Evolutionary conservation across 1,284 basidiomycete genomes (phyloP), one percentile per base, ranked within the genome.

Genomic region (Marasmius sp.): DNA sequence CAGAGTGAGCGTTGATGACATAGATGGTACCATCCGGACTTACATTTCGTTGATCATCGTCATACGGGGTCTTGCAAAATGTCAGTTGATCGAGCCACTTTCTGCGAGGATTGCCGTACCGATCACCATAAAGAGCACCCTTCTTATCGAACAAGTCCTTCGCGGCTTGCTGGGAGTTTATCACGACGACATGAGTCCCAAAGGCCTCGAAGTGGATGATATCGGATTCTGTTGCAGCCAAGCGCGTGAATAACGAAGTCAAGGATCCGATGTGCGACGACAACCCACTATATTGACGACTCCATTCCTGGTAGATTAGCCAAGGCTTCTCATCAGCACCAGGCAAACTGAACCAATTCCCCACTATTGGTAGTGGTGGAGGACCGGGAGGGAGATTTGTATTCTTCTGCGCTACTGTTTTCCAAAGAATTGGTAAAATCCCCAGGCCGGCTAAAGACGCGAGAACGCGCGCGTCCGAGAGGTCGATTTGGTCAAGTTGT

Each of bases 121-220:
- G 65, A 65, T 78, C 75, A n/a, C 69, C 70, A 59, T 71, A 73
- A 11, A 68, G 43, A 16, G 66, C 67, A 33, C 67, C 69, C 58
- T 68, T 70, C 20, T 67, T 61, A 33, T 67, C 69, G 22, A 73
- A 64, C 16, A 73, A 60, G 12, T 69, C 68, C 6, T 61, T 61
- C 0, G 68, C 67, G 7, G 66, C 67, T 50, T 68, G 59, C 12
- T 62, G 58, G 45, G 69, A 69, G 36, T 70, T 71, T 8, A 73
- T 57, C 33, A 73, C 60, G 39, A 73, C 60, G 10, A 71, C 62
- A 56, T 66, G 55, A 10, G 64, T 68, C 16, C 67, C 67, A n/a
- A 71, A 62, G 12, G 68, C 66, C 51, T 67, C 69, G 50, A 72
- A 48, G 58, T 71, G 67, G n/a, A 71, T 47, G 36, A 73, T 49